Percentiles rank a stretch among this genome's conserved stretches.
These are phyloP conservation scores for Leishmania tarentolae DNA, from an alignment of 208 protist species.

Conservation along the genomic window DNA sequence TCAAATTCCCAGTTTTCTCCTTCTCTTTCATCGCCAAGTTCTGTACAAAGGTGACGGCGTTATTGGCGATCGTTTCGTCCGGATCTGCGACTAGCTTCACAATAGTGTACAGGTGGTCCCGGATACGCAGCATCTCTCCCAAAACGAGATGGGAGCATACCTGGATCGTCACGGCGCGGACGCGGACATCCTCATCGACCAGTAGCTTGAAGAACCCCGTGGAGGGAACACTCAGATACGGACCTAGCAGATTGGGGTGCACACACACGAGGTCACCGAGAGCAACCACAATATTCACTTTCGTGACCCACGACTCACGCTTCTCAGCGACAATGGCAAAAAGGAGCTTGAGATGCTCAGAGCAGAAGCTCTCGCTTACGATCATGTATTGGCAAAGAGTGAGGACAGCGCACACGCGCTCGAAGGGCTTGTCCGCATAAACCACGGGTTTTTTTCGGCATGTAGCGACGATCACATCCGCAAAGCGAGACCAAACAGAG, in stretches of 20 bases:
- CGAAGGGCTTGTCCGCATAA: constrained; percentile 42
- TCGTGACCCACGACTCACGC: constrained; percentile 85
- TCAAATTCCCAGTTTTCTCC: constrained; percentile 88
- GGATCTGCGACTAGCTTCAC: constrained; percentile 89
- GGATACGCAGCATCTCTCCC: constrained; percentile 90
- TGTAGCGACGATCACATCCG: constrained; percentile 52
- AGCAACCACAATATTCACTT: constrained; percentile 88
- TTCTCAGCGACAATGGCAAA: constrained; percentile 79
- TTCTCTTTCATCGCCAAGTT: constrained; percentile 90
- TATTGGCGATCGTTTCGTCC: constrained; percentile 81
- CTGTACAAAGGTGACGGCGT: constrained; percentile 89
- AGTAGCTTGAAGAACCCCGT: constrained; percentile 88
- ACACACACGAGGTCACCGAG: constrained; percentile 89
- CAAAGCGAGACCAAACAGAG: constrained; percentile 73
- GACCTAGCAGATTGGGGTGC: constrained; percentile 84
- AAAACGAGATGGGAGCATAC: constrained; percentile 91
- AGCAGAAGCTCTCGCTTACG: constrained; percentile 75
- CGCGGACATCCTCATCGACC: constrained; percentile 82
- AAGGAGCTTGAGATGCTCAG: constrained; percentile 72
- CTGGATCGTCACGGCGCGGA: constrained; percentile 90
- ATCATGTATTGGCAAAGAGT: constrained; percentile 88
- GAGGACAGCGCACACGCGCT: constrained; percentile 84
- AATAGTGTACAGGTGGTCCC: constrained; percentile 86
- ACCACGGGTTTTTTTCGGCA: constrained; percentile 53
- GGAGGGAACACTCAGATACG: constrained; percentile 74